Evolutionary conservation across 306 rosid genomes (phyloP), one percentile per base, ranked within the genome.

Genomic region (Castanea mollissima): DNA sequence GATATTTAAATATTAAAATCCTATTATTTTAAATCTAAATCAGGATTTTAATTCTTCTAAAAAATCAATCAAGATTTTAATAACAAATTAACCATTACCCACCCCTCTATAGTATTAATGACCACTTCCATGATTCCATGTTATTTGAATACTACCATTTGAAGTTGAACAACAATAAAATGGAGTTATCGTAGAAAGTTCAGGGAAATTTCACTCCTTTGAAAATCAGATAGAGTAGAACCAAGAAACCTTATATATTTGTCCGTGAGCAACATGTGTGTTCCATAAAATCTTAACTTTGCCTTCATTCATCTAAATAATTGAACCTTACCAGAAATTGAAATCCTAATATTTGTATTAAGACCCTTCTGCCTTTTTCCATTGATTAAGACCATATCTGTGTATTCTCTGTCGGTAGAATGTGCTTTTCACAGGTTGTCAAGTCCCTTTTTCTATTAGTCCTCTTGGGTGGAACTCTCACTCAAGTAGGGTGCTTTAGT

Each of bases 391-490:
- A 38, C 46, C 11, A 7, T 38, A 38, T 38, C 46, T 38, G 46
- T 38, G 46, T 0, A 70, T 1, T 9, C 69, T 34, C 1, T 11
- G 16, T 0, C 5, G 1, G 2, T 18, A 1, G 10, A 51, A 23
- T 84, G 79, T 27, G 54, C 0, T 46, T 68, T 67, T 60, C 76
- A 46, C 20, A 20, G 76, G 13, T 51, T 63, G 15, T 35, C 29
- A n/a, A 52, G 70, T 76, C 49, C 70, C 83, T 72, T 5, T 68
- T 81, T 4, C 35, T 76, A 25, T 55, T 74, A 62, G 6, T 60
- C 44, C 71, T 84, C 58, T 76, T 84, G 58, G 54, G 15, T 56
- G n/a, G 52, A 57, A 1, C 75, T 79, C 69, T 81, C 2, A 55
- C 65, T 51, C 71, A 76, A 69, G 86, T 79, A 55, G 27, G 16